Evolutionary conservation across 257 asterid species (phyloP).

Genomic region (Coffea eugenioides): DNA sequence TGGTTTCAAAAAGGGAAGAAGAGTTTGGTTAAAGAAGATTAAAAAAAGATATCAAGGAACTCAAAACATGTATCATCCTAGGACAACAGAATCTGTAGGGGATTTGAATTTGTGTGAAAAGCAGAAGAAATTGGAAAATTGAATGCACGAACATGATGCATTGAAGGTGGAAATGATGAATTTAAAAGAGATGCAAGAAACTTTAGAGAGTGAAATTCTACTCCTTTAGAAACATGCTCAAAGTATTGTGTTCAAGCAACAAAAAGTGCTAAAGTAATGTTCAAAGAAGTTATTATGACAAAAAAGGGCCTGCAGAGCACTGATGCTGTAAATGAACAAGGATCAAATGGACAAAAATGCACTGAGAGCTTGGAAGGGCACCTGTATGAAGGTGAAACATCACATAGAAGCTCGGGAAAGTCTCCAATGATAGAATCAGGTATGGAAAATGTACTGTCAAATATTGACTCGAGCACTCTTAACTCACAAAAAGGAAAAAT

Average conservation of each 20-base stretch:
- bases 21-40: conserved; percentile 38
- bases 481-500: neutral
- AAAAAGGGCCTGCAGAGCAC: neutral
- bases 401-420: neutral
- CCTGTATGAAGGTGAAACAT: neutral
- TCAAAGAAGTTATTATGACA: conserved; percentile 10
- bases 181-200: conserved; percentile 27
- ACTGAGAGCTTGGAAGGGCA: neutral
- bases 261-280: conserved; percentile 15
- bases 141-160: conserved; percentile 22
- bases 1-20: conserved; percentile 48
- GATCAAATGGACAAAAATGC: neutral
- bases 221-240: conserved; percentile 16
- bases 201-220: conserved; percentile 24
- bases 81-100: neutral
- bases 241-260: conserved; percentile 12
- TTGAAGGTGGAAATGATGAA: conserved; percentile 27
- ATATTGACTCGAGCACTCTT: neutral
- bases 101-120: conserved; percentile 2
- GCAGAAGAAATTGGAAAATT: conserved; percentile 26
- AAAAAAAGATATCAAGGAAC: conserved; percentile 28
- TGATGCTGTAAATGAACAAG: neutral
- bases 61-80: neutral
- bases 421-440: neutral
- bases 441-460: neutral